phyloP scores from a whole-genome alignment of 1,284 basidiomycete genomes.

The Gymnopus androsaceus region DNA sequence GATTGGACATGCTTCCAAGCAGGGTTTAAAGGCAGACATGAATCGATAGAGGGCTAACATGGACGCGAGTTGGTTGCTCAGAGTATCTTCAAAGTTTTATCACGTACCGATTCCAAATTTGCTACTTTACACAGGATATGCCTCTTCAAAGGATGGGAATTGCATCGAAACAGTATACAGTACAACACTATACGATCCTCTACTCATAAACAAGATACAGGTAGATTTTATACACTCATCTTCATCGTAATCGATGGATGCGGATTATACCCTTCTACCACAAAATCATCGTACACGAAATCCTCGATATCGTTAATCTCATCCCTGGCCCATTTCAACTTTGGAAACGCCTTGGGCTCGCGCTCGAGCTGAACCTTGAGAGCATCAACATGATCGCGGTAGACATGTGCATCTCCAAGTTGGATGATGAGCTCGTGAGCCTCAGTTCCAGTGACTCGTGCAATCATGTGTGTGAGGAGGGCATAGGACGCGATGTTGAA shows the following conservation, averaged over 20 bases:
- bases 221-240: slow-evolving; percentile 74
- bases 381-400: slow-evolving; percentile 89
- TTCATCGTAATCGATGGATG: slow-evolving; percentile 92
- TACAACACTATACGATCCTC: too few species aligned
- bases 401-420: slow-evolving; percentile 97
- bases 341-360: slow-evolving; percentile 84
- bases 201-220: too few species aligned
- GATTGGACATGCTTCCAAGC: too few species aligned
- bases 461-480: slow-evolving; percentile 95
- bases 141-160: too few species aligned
- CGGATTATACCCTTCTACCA: slow-evolving; percentile 86
- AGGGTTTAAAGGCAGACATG: too few species aligned
- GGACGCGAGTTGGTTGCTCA: too few species aligned
- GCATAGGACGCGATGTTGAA: slow-evolving; percentile 99
- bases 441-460: slow-evolving; percentile 84
- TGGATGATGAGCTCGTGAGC: slow-evolving; percentile 90
- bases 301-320: slow-evolving; percentile 78
- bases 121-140: too few species aligned
- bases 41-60: too few species aligned
- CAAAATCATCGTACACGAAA: slow-evolving; percentile 81
- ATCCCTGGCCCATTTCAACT: slow-evolving; percentile 68
- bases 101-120: too few species aligned
- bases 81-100: too few species aligned
- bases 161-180: too few species aligned
- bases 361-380: slow-evolving; percentile 81